Base-by-base conservation (phyloP, 371 early-diverging fungal species). In the Lichtheimia corymbifera region DNA sequence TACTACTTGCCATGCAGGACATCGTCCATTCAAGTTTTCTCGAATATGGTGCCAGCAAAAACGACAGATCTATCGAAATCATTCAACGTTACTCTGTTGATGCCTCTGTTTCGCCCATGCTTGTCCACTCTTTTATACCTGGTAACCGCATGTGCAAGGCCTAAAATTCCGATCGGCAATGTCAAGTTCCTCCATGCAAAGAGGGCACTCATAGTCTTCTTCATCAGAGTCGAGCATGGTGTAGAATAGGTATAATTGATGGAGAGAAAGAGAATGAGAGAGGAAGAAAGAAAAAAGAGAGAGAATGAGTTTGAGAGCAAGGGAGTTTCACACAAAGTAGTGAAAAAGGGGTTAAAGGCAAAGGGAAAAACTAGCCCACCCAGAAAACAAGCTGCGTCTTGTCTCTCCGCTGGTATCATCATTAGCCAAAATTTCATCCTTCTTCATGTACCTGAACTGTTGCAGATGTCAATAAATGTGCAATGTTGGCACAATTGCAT, bases 41-140 rank as follows among this genome's bases (percentile, higher is more conserved):
- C 92, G 93, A 75, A 97, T 97, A 67, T 95, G 95, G 72, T 98
- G 91, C 92, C 95, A 97, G 69, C 98, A 98, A 74, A 98, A 98
- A n/a, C 97, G 90, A 74, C 98, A 98, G 63, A 98, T 95, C 95
- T 97, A 11, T 9, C 11, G 35, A 35, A 35, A 35, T 9, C 11
- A 35, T 47, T 4, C 45, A 50, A 50, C 15, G 35, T 35, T 35
- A 35, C 35, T 35, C 11, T 35, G n/a, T 17, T 47, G 22, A 47
- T 47, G 47, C 47, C 17, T 2, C 2, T 5, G 22, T 7, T 13
- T 18, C n/a, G 47, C 17, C 14, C 22, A 7, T 22, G n/a, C 47
- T 47, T 18, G 22, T 22, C 22, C 0, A 22, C 18, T 47, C n/a
- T 47, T 47, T n/a, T 47, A 47, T 47, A 93, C 96, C 89, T 96